Conservation (phyloP, 2,329 filamentous ascomycete species). For the Hymenotorrendiella dingleyae region DNA sequence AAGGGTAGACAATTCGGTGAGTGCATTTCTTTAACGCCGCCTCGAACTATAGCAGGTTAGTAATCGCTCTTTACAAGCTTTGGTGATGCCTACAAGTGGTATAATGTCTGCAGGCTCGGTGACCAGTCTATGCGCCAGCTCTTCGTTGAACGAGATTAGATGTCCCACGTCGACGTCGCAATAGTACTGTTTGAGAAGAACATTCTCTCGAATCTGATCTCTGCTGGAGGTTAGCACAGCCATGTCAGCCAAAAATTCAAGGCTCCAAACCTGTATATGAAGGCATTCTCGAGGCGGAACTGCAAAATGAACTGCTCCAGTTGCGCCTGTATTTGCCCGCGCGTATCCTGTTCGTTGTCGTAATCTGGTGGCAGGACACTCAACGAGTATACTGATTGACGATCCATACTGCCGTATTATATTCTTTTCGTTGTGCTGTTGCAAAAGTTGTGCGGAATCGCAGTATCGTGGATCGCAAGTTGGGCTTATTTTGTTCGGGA, state of each 20-base stretch:
- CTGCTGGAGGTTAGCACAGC: conserved; percentile 39
- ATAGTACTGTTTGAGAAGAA: conserved; percentile 86
- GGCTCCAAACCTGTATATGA: conserved; percentile 74
- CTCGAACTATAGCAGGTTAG: conserved; percentile 64
- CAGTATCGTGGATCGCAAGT: neutral
- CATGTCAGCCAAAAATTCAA: neutral
- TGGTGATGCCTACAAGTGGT: conserved; percentile 62
- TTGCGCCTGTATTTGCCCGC: conserved; percentile 67
- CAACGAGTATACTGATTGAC: conserved; percentile 78
- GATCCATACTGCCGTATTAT: conserved; percentile 58
- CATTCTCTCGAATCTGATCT: conserved; percentile 93
- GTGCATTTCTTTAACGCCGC: conserved; percentile 84
- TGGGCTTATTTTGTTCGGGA: no score
- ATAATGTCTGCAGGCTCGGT: conserved; percentile 91
- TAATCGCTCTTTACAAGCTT: neutral
- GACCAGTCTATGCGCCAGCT: conserved; percentile 81
- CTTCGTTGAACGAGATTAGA: conserved; percentile 92
- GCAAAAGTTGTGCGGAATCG: neutral
- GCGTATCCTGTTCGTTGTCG: conserved; percentile 57
- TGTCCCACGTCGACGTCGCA: conserved; percentile 96
- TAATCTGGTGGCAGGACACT: conserved; percentile 69
- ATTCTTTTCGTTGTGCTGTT: neutral
- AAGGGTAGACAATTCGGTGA: conserved; percentile 86
- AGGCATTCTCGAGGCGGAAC: conserved; percentile 89
- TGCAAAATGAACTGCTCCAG: conserved; percentile 89